A percentile compares a stretch with the other conserved stretches of the same genome.
Conservation (phyloP, 2,329 filamentous ascomycete species). For the Clonostachys byssicola region DNA sequence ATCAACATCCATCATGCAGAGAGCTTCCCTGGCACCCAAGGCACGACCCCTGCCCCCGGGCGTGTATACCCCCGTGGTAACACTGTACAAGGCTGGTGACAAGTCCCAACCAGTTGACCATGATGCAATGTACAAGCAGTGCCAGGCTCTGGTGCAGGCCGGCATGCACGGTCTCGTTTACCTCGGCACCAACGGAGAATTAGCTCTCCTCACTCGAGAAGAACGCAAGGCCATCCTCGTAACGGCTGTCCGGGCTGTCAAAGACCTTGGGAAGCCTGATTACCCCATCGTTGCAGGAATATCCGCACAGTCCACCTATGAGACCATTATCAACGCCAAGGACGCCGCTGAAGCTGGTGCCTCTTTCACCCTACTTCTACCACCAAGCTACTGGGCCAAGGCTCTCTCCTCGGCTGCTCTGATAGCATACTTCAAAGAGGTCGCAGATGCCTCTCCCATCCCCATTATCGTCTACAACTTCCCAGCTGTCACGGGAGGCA, state of each 20-base stretch:
- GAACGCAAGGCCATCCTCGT: slow-evolving; percentile 33
- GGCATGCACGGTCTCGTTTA: slow-evolving; percentile 41
- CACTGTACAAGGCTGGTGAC: slow-evolving; percentile 32
- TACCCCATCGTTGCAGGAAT: slow-evolving; percentile 41
- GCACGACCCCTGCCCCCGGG: slow-evolving; percentile 31
- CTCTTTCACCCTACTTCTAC: slow-evolving; percentile 70
- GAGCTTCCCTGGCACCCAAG: slow-evolving; percentile 24
- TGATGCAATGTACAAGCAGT: slow-evolving; percentile 37
- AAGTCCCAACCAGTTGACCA: slow-evolving; percentile 33
- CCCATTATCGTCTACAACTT: slow-evolving; percentile 69
- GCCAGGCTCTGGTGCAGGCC: slow-evolving; percentile 29
- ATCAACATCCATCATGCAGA: slow-evolving; percentile 12
- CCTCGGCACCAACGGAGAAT: slow-evolving; percentile 41
- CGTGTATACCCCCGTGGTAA: slow-evolving; percentile 41
- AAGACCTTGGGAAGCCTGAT: slow-evolving; percentile 21
- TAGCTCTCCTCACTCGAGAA: slow-evolving; percentile 31
- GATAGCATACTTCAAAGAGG: slow-evolving; percentile 61
- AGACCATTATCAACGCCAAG: slow-evolving; percentile 63
- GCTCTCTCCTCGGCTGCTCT: slow-evolving; percentile 43
- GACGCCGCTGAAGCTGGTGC: slow-evolving; percentile 65
- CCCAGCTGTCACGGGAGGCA: slow-evolving; percentile 58
- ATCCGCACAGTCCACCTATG: slow-evolving; percentile 45
- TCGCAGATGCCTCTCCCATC: slow-evolving; percentile 57
- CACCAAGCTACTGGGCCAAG: slow-evolving; percentile 68
- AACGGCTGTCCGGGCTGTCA: slow-evolving; percentile 28